Conservation (phyloP, 805 yeast species). For the Tetrapisispora fleetii region DNA sequence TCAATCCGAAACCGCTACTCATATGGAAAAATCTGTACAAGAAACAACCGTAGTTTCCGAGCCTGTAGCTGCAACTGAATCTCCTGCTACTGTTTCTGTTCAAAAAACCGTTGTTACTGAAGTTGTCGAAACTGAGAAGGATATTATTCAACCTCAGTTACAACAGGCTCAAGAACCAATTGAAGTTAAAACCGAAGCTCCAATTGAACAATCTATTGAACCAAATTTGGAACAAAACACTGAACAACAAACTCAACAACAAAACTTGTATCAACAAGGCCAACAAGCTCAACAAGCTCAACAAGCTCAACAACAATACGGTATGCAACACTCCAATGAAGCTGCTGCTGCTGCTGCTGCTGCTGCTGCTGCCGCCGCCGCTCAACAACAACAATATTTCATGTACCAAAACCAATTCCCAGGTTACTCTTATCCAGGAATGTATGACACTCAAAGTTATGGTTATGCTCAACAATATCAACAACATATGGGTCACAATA, state of each 20-base stretch:
- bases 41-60: conserved; percentile 6
- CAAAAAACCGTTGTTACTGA: conserved; percentile 3
- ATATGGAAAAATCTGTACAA: conserved; percentile 3
- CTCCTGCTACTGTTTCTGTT: neutral
- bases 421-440: conserved; percentile 30
- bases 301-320: conserved; percentile 13
- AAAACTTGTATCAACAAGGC: conserved; percentile 9
- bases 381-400: conserved; percentile 29
- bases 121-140: conserved; percentile 1
- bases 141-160: conserved; percentile 5
- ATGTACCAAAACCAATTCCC: conserved; percentile 31
- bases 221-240: neutral
- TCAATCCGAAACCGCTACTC: conserved; percentile 1
- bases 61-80: neutral
- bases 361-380: conserved; percentile 21
- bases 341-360: conserved; percentile 10
- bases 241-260: conserved; percentile 13
- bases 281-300: conserved; percentile 19
- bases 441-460: conserved; percentile 27
- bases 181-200: conserved; percentile 1
- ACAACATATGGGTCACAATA: conserved; percentile 12
- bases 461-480: conserved; percentile 24
- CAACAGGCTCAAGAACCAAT: conserved; percentile 4
- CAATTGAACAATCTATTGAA: conserved; percentile 4
- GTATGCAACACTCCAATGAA: conserved; percentile 17